phyloP scores from a whole-genome alignment of 1,284 basidiomycete genomes.

The Marasmius oreades region DNA sequence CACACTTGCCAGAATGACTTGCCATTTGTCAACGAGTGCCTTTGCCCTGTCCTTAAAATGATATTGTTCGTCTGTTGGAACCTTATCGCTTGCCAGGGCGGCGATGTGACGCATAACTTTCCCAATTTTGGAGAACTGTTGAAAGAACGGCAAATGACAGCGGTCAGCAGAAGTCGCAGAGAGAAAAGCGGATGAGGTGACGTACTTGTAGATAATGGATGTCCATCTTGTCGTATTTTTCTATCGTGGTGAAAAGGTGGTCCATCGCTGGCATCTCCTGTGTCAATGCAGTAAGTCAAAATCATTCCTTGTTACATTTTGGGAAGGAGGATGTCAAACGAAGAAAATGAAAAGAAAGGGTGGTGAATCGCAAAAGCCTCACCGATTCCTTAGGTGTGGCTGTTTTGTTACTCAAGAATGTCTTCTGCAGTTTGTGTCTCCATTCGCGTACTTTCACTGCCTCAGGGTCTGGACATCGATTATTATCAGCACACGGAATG shows the following conservation, averaged over 20 bases:
- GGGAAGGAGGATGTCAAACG: background rate
- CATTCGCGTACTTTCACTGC: conserved; percentile 79
- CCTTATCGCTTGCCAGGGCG: conserved; percentile 56
- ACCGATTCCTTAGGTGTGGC: conserved; percentile 59
- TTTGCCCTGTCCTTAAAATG: conserved; percentile 82
- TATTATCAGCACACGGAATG: background rate
- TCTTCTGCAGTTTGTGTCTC: conserved; percentile 89
- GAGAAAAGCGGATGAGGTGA: conserved; percentile 24
- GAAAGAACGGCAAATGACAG: conserved; percentile 11
- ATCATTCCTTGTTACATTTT: conserved; percentile 7
- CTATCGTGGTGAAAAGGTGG: conserved; percentile 78
- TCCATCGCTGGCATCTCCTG: conserved; percentile 82
- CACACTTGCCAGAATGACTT: conserved; percentile 52
- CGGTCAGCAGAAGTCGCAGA: conserved; percentile 15
- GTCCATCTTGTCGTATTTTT: conserved; percentile 80
- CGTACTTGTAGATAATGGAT: conserved; percentile 79
- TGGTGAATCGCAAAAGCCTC: conserved; percentile 10
- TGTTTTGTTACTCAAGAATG: conserved; percentile 65
- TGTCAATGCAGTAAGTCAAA: conserved; percentile 4
- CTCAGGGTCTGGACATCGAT: conserved; percentile 52
- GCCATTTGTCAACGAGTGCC: conserved; percentile 73
- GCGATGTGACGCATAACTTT: conserved; percentile 98
- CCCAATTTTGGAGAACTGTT: conserved; percentile 90
- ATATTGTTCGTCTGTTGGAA: conserved; percentile 85
- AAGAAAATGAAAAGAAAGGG: conserved; percentile 1